phyloP scores from a whole-genome alignment of 1,284 basidiomycete species.

The Papiliotrema nemorosa region DNA sequence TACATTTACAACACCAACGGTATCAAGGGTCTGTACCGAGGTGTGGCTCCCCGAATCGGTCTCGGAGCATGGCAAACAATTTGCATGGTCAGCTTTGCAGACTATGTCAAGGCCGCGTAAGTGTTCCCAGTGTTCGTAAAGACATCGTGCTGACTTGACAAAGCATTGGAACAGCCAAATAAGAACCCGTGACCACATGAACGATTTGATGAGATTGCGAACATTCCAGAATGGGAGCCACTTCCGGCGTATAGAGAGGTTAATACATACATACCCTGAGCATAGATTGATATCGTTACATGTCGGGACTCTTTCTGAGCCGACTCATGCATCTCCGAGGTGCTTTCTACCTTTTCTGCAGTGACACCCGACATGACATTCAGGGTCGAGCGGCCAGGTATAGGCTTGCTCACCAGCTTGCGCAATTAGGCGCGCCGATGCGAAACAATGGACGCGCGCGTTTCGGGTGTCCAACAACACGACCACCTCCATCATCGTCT shows the following conservation, averaged over 20 bases:
- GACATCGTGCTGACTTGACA: not conserved
- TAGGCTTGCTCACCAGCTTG: not conserved
- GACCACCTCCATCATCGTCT: not conserved
- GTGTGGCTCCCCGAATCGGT: constrained; percentile 93
- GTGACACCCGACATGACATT: too few species aligned
- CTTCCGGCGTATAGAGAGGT: too few species aligned
- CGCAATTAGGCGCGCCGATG: not conserved
- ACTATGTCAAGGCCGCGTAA: constrained; percentile 82
- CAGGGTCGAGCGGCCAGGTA: not conserved
- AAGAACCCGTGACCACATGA: not conserved
- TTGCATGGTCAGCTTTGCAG: constrained; percentile 97
- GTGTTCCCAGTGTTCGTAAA: constrained; percentile 31
- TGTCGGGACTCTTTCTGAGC: too few species aligned
- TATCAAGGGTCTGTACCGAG: constrained; percentile 93
- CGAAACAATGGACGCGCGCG: not conserved
- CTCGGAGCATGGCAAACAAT: constrained; percentile 64
- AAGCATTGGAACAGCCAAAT: constrained; percentile 10
- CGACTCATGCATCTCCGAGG: too few species aligned
- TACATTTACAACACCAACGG: constrained; percentile 98
- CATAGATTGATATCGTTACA: too few species aligned
- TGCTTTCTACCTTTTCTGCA: too few species aligned
- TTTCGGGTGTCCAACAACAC: not conserved
- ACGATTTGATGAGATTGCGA: too few species aligned
- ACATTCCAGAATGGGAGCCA: too few species aligned
- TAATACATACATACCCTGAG: too few species aligned